These are phyloP conservation scores for Lactifluus volemus DNA, from an alignment of 768 basidiomycete genomes.

Conservation along the genomic window DNA sequence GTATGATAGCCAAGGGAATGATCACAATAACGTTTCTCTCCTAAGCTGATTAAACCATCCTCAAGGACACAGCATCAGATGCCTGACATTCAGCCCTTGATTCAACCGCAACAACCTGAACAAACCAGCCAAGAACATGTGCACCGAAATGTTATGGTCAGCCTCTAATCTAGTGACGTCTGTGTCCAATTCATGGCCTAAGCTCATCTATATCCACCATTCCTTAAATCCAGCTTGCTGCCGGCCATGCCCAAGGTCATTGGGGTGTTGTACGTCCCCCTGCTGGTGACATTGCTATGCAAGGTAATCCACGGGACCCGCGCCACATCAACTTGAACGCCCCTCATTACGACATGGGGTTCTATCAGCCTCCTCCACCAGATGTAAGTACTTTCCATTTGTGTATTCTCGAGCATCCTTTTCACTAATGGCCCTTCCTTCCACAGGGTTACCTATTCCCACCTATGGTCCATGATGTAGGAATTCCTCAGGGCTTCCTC, in stretches of 20 bases:
- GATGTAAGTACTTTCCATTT: neutral
- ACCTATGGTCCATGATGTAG: neutral
- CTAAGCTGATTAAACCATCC: no score
- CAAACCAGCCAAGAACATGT: neutral
- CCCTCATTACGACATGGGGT: neutral
- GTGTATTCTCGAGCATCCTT: neutral
- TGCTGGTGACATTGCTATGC: neutral
- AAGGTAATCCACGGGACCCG: neutral
- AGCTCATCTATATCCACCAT: slow-evolving; percentile 30
- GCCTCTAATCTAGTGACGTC: neutral
- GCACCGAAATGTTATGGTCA: neutral
- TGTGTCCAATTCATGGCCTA: neutral
- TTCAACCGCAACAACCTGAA: neutral
- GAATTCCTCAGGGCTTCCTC: neutral
- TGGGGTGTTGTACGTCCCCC: neutral
- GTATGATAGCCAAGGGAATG: no score
- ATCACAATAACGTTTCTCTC: no score
- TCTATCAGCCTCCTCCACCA: neutral
- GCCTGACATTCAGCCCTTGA: no score
- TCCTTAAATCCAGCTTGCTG: neutral
- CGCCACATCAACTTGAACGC: no score
- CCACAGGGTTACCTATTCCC: neutral
- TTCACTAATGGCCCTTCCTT: neutral
- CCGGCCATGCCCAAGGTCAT: neutral
- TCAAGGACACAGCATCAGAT: neutral